Evolutionary conservation across 768 basidiomycete species (phyloP).

Genomic region (Aureoboletus auriporus): DNA sequence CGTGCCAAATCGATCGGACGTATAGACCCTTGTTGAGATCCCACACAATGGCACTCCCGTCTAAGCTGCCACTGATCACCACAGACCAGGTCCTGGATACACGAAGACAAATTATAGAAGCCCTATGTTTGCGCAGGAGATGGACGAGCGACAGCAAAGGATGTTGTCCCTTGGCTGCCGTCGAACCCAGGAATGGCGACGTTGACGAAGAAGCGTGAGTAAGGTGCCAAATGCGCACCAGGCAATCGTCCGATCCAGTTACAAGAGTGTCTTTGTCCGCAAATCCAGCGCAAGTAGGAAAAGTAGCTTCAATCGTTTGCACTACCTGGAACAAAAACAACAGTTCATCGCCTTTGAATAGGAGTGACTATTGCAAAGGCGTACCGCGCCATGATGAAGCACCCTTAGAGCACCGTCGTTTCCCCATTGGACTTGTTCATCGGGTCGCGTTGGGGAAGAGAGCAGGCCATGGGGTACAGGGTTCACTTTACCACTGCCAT

Average conservation of each 20-base stretch:
- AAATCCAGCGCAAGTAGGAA: constrained; percentile 71
- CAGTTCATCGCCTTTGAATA: background rate
- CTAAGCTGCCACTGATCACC: constrained; percentile 77
- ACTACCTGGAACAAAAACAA: constrained; percentile 44
- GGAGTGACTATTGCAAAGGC: background rate
- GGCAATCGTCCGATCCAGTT: constrained; percentile 77
- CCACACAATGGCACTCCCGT: constrained; percentile 87
- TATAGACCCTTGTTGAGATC: constrained; percentile 84
- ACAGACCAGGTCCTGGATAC: constrained; percentile 82
- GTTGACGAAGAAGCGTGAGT: constrained; percentile 27
- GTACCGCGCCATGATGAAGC: constrained; percentile 59
- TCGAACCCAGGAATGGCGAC: constrained; percentile 21
- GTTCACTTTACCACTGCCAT: constrained; percentile 42
- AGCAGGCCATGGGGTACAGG: constrained; percentile 60
- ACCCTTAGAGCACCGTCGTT: constrained; percentile 56
- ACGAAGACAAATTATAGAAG: constrained; percentile 60
- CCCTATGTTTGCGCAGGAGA: constrained; percentile 77
- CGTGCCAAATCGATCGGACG: constrained; percentile 76
- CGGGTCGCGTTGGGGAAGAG: constrained; percentile 52
- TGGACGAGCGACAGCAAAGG: constrained; percentile 49
- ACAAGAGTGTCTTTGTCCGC: constrained; percentile 70
- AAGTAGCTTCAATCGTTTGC: constrained; percentile 73
- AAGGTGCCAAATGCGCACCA: constrained; percentile 80
- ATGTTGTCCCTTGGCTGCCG: constrained; percentile 17
- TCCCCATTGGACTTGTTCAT: constrained; percentile 72